phyloP scores from a whole-genome alignment of 306 rosid genomes.

The Cicer judaicum region DNA sequence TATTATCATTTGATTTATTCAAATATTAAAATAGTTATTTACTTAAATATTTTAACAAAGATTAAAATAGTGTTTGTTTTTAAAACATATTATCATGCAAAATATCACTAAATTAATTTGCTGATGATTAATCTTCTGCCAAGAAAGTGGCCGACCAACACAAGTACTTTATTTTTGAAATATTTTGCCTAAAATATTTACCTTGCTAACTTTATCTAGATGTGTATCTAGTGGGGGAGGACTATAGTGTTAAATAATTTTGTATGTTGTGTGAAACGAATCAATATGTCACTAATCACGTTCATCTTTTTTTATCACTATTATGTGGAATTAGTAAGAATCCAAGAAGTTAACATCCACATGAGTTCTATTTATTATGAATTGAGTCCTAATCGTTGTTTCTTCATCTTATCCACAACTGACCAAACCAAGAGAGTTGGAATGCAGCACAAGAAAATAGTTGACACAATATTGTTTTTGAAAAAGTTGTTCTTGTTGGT shows the following conservation, averaged over 20 bases:
- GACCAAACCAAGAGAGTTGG: slow-evolving; percentile 25
- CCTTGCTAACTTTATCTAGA: slow-evolving; percentile 6
- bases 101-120: too few species aligned
- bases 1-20: too few species aligned
- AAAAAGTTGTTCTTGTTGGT: not conserved
- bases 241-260: not conserved
- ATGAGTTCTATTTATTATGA: slow-evolving; percentile 28
- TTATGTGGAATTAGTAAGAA: slow-evolving; percentile 20
- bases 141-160: too few species aligned
- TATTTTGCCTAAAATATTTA: slow-evolving; percentile 6
- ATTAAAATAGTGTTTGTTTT: not conserved
- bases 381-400: slow-evolving; percentile 37
- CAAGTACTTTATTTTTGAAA: not conserved
- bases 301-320: slow-evolving; percentile 22
- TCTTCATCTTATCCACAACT: slow-evolving; percentile 42
- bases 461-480: not conserved
- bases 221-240: slow-evolving; percentile 37
- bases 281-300: slow-evolving; percentile 46
- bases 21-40: too few species aligned
- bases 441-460: not conserved
- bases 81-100: too few species aligned
- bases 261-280: slow-evolving; percentile 53
- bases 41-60: not conserved
- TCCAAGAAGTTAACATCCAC: slow-evolving; percentile 38
- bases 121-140: too few species aligned